A percentile compares a stretch with the other conserved stretches of the same genome.
These are phyloP conservation scores for Epichloe bromicola DNA, from an alignment of 2,329 filamentous ascomycete genomes.

Conservation along the genomic window DNA sequence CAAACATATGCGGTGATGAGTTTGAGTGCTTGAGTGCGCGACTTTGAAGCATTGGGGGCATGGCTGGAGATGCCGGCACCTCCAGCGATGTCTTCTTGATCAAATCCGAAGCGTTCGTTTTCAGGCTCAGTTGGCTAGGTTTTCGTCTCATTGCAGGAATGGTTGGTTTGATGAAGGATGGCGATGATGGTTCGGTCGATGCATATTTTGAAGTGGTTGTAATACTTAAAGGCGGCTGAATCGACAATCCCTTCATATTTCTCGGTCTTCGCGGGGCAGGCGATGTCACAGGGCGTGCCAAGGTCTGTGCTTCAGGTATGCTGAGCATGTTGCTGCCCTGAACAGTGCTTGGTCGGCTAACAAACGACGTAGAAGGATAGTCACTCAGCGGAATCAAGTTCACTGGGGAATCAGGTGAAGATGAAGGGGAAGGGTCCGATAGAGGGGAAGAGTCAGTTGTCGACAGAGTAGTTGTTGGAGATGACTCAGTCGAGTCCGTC, in stretches of 20 bases:
- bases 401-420: slow-evolving; percentile 80
- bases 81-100: slow-evolving; percentile 35
- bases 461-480: slow-evolving; percentile 85
- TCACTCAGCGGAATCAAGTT: slow-evolving; percentile 59
- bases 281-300: slow-evolving; percentile 50
- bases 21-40: slow-evolving; percentile 54
- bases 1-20: slow-evolving; percentile 54
- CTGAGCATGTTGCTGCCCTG: slow-evolving; percentile 20
- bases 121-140: slow-evolving; percentile 65
- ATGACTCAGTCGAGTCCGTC: slow-evolving; percentile 82
- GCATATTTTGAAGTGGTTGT: slow-evolving; percentile 34
- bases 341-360: slow-evolving; percentile 24
- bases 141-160: slow-evolving; percentile 61
- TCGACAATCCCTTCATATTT: slow-evolving; percentile 74
- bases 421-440: slow-evolving; percentile 81
- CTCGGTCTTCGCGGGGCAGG: slow-evolving; percentile 59
- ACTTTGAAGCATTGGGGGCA: slow-evolving; percentile 47
- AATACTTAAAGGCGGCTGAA: slow-evolving; percentile 47
- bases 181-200: slow-evolving; percentile 55
- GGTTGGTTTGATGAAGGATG: slow-evolving; percentile 67
- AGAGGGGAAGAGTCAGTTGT: slow-evolving; percentile 85
- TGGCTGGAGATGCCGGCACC: slow-evolving; percentile 40
- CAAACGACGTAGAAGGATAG: slow-evolving; percentile 50
- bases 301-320: slow-evolving; percentile 27
- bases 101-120: slow-evolving; percentile 52